Percentiles rank a stretch among this genome's conserved stretches.
phyloP scores from a whole-genome alignment of 2,329 filamentous ascomycete genomes.

The Aspergillus sp. region DNA sequence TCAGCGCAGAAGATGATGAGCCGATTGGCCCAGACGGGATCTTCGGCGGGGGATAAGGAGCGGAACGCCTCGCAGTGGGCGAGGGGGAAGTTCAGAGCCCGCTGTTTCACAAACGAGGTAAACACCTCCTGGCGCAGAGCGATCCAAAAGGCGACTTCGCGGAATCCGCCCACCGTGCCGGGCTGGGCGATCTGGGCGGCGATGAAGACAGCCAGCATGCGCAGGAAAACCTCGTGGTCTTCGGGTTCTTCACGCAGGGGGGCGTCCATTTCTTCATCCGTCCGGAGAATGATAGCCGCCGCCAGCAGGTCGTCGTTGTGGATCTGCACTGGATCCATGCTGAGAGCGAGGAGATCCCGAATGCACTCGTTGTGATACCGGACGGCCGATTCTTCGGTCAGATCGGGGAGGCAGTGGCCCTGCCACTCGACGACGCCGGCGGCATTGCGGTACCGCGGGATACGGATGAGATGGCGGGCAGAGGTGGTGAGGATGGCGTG shows the following conservation, averaged over 20 bases:
- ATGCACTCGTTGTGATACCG: conserved; percentile 41
- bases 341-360: conserved; percentile 34
- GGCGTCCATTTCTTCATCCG: conserved; percentile 39
- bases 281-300: conserved; percentile 32
- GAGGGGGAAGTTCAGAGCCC: conserved; percentile 32
- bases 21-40: conserved; percentile 40
- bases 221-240: conserved; percentile 16
- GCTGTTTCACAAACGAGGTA: conserved; percentile 40
- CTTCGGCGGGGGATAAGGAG: conserved; percentile 27
- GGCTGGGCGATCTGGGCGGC: conserved; percentile 12
- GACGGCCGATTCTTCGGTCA: conserved; percentile 32
- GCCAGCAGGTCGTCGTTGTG: conserved; percentile 35
- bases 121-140: conserved; percentile 48
- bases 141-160: conserved; percentile 44
- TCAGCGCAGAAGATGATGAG: conserved; percentile 60
- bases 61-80: conserved; percentile 34
- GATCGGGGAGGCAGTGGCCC: conserved; percentile 20
- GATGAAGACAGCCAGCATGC: conserved; percentile 17
- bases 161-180: conserved; percentile 22
- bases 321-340: conserved; percentile 30
- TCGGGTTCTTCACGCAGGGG: conserved; percentile 13
- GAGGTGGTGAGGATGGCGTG: conserved; percentile 36
- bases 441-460: conserved; percentile 18
- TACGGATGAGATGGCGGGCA: conserved; percentile 32
- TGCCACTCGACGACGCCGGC: conserved; percentile 15